Conservation (phyloP, 2,329 filamentous ascomycete species). For the Diaporthe velutina region DNA sequence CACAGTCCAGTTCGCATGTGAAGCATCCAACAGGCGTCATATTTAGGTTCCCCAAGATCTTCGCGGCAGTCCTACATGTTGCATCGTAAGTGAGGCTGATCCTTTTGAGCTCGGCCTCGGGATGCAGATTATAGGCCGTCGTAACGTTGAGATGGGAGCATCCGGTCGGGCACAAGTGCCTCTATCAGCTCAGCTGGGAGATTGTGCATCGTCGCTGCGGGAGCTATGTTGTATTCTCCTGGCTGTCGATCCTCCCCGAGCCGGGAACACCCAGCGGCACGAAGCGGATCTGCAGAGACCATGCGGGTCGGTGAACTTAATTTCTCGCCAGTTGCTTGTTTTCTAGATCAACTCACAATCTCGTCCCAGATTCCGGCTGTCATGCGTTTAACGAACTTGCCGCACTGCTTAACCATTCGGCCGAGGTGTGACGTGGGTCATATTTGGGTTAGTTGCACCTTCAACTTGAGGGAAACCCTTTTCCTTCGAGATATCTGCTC, state of each 20-base stretch:
- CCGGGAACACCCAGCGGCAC: constrained; percentile 10
- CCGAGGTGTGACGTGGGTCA: not conserved
- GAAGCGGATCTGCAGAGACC: constrained; percentile 1
- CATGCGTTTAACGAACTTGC: not conserved
- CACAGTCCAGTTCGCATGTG: not conserved
- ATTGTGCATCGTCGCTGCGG: not conserved
- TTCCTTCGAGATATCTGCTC: not conserved
- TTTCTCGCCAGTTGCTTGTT: constrained; percentile 2
- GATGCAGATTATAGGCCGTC: not conserved
- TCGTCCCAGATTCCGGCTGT: not conserved
- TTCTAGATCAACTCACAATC: not conserved
- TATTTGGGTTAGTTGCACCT: not conserved
- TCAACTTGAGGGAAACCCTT: not conserved
- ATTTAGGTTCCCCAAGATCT: too few relatives aligned
- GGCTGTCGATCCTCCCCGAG: constrained; percentile 8
- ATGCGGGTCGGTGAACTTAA: not conserved
- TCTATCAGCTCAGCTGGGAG: not conserved
- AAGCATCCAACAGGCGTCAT: not conserved
- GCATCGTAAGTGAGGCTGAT: not conserved
- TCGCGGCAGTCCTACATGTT: not conserved
- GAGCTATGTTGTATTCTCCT: not conserved
- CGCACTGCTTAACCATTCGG: not conserved
- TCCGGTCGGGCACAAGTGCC: not conserved
- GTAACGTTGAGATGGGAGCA: not conserved
- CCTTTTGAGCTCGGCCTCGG: not conserved